A percentile compares a stretch with the other conserved stretches of the same genome.
phyloP scores from a whole-genome alignment of 176 grass and related monocot species.

The Musa acuminata region DNA sequence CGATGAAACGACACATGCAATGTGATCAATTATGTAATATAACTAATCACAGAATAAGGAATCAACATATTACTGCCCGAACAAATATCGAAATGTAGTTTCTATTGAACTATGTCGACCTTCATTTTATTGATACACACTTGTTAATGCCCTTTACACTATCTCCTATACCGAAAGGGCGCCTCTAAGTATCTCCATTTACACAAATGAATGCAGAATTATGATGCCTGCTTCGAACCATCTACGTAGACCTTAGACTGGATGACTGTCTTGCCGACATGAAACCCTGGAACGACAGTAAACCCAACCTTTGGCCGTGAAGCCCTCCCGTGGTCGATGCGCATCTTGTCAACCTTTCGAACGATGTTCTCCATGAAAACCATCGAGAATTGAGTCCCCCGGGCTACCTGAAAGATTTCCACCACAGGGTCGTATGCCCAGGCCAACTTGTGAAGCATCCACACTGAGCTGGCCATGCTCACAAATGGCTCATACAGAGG shows the following conservation, averaged over 20 bases:
- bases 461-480: slow-evolving; percentile 88
- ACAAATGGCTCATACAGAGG: slow-evolving; percentile 82
- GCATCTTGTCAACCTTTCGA: slow-evolving; percentile 23
- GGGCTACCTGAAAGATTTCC: slow-evolving; percentile 74
- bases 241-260: slow-evolving; percentile 96
- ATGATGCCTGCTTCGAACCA: slow-evolving; percentile 27
- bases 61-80: not conserved
- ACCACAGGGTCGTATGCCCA: slow-evolving; percentile 85
- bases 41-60: not conserved
- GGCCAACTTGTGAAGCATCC: slow-evolving; percentile 86
- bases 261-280: slow-evolving; percentile 73
- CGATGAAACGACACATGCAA: not conserved
- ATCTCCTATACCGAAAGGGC: slow-evolving; percentile 7
- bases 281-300: slow-evolving; percentile 87
- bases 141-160: slow-evolving; percentile 1
- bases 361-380: slow-evolving; percentile 94
- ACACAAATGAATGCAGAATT: slow-evolving; percentile 34
- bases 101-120: slow-evolving; percentile 3
- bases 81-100: not conserved
- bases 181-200: slow-evolving; percentile 26
- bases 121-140: slow-evolving; percentile 17
- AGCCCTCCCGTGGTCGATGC: slow-evolving; percentile 20
- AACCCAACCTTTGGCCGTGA: slow-evolving; percentile 66
- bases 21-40: not conserved
- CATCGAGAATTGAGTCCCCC: slow-evolving; percentile 50